These are phyloP conservation scores for Trichoderma reesei DNA, from an alignment of 495 filamentous ascomycete genomes.

Conservation along the genomic window DNA sequence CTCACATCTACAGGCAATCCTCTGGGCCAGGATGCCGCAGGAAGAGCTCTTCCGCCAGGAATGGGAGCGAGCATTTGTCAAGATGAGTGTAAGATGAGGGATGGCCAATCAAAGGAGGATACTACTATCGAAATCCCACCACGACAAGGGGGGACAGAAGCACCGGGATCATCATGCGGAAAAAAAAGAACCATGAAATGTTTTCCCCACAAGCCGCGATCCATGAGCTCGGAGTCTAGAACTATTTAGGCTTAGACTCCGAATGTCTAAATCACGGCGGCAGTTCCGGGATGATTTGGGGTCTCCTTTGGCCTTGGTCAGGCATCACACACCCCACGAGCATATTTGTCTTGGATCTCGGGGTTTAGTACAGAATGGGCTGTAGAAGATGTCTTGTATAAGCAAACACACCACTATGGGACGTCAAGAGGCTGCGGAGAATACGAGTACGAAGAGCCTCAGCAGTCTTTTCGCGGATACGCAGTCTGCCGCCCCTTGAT, in stretches of 20 bases:
- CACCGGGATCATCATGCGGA: background rate
- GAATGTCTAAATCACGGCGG: slow-evolving; percentile 4
- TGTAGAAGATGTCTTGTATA: no score
- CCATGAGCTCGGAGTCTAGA: slow-evolving; percentile 14
- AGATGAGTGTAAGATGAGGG: background rate
- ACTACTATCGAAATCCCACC: no score
- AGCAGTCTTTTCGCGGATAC: background rate
- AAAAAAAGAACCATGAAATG: background rate
- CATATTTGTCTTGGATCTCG: background rate
- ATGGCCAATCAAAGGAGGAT: no score
- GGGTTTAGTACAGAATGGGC: slow-evolving; percentile 6
- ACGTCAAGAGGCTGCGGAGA: background rate
- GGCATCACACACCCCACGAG: background rate
- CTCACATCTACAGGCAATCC: slow-evolving; percentile 20
- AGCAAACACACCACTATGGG: background rate
- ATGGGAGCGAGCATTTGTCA: background rate
- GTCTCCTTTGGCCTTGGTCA: background rate
- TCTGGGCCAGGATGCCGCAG: slow-evolving; percentile 26
- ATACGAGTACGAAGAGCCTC: background rate
- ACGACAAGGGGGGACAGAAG: background rate
- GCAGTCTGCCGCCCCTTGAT: background rate
- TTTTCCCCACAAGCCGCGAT: background rate
- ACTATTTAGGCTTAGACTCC: slow-evolving; percentile 10
- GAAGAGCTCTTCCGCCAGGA: slow-evolving; percentile 15
- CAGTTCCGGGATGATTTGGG: background rate